Base-by-base conservation (phyloP, 108 stramenopile species). In the Nannochloropsis oceanica region DNA sequence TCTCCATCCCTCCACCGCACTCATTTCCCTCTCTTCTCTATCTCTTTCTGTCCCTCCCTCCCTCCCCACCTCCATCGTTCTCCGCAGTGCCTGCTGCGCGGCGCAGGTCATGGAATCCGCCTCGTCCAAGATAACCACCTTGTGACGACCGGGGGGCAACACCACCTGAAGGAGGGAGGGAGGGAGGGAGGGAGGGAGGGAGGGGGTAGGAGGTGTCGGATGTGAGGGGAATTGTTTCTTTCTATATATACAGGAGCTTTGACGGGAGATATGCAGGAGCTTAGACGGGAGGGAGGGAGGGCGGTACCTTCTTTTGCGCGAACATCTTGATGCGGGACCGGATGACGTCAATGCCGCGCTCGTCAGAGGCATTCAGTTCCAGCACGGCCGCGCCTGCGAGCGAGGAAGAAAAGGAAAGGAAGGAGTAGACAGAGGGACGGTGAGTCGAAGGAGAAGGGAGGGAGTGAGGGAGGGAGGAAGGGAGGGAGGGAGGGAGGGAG, bases 81-180 rank as follows among this genome's bases (percentile, higher is more conserved):
- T 90, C 73, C 97, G 94, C 44, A 98, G 88, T 9, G 99, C 98
- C 88, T 99, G 98, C 90, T 99, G 99, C 43, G 99, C 98, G 14
- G 95, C 95, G 11, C 92, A 85, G 9, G 99, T 99, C 99, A 99
- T 99, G 84, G 91, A 91, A 86, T 99, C 99, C 22, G 98, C 98
- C 90, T 99, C 99, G 86, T 99, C 99, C 26, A 99, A 91, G 84
- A 99, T 99, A 84, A 99, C 94, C 83, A 99, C 93, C 87, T 98
- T 98, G 89, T 97, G 96, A 22, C 93, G 84, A 44, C 79, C 79
- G 26, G 46, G 85, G 13, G 92, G 92, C 42, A 92, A 81, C 5
- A 80, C 89, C 12, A 92, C 90, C 18, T 24, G 25, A 50, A 18
- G 46, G 46, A 13, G 46, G 18, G 46, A 50, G 46, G 46, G 46